Percentiles rank a stretch among this genome's conserved stretches.
These are phyloP conservation scores for Magnaporthales sp. DNA, from an alignment of 2,329 filamentous ascomycete genomes.

Conservation along the genomic window DNA sequence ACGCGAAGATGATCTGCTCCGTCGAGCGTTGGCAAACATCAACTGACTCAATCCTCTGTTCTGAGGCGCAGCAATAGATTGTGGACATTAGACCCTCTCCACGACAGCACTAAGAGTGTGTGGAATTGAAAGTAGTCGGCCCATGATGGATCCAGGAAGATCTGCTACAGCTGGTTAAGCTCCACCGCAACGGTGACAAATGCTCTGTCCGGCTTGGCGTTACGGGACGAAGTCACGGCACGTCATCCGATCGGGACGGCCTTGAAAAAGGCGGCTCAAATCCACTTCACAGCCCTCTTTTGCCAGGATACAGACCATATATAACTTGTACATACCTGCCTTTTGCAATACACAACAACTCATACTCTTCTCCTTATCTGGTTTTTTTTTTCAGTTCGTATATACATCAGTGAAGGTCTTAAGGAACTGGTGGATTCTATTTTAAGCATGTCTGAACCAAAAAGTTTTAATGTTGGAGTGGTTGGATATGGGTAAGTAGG, in stretches of 20 bases:
- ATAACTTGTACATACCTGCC: background rate
- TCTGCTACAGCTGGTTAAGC: background rate
- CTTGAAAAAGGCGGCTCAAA: background rate
- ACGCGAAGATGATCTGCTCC: background rate
- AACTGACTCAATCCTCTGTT: background rate
- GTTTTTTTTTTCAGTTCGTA: background rate
- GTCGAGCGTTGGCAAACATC: background rate
- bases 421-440: background rate
- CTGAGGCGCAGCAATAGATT: background rate
- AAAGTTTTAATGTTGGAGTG: constrained; percentile 18
- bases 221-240: background rate
- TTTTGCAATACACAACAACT: background rate
- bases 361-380: background rate
- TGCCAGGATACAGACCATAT: background rate
- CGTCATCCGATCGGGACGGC: background rate
- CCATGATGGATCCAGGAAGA: background rate
- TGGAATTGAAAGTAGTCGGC: background rate
- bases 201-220: background rate
- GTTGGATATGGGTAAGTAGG: constrained; percentile 18
- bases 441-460: background rate
- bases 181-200: background rate
- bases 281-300: background rate
- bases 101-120: background rate
- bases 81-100: background rate
- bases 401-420: background rate